Percentiles rank a stretch among this genome's conserved stretches.
Conservation (phyloP, 208 protist genomes). For the Leishmania arabica region DNA sequence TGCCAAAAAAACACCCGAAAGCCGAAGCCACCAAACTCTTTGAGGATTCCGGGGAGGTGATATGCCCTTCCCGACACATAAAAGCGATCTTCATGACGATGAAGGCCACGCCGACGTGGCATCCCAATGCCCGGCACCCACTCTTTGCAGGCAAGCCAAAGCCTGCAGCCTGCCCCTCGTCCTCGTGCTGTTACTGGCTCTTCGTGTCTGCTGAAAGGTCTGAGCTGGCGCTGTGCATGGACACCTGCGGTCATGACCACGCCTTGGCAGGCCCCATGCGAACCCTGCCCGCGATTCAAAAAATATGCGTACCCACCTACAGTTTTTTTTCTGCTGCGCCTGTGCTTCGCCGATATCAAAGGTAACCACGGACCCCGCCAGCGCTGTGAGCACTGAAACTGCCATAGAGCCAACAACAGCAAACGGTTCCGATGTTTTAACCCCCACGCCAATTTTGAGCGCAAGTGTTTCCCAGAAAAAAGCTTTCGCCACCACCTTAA, state of each 20-base stretch:
- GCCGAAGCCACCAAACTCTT: too few relatives aligned
- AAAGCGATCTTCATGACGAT: too few relatives aligned
- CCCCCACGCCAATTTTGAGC: too few relatives aligned
- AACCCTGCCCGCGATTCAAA: neutral
- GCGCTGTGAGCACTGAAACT: neutral
- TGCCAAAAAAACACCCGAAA: too few relatives aligned
- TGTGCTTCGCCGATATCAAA: neutral
- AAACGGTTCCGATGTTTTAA: accelerated
- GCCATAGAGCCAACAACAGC: neutral
- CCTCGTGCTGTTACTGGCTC: neutral
- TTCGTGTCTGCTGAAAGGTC: neutral
- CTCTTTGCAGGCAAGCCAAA: too few relatives aligned
- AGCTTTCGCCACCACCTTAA: accelerated
- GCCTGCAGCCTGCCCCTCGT: too few relatives aligned
- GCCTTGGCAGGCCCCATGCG: neutral
- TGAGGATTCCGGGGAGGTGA: too few relatives aligned
- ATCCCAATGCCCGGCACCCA: too few relatives aligned
- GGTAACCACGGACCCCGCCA: neutral
- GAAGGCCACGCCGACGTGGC: accelerated
- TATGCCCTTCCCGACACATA: too few relatives aligned
- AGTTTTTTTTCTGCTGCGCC: neutral
- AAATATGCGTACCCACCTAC: too few relatives aligned
- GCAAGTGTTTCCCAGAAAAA: too few relatives aligned
- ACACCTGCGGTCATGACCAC: neutral
- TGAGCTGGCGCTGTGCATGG: neutral